Base-by-base conservation (phyloP, 768 basidiomycete species). In the Dacryopinax primogenitus region DNA sequence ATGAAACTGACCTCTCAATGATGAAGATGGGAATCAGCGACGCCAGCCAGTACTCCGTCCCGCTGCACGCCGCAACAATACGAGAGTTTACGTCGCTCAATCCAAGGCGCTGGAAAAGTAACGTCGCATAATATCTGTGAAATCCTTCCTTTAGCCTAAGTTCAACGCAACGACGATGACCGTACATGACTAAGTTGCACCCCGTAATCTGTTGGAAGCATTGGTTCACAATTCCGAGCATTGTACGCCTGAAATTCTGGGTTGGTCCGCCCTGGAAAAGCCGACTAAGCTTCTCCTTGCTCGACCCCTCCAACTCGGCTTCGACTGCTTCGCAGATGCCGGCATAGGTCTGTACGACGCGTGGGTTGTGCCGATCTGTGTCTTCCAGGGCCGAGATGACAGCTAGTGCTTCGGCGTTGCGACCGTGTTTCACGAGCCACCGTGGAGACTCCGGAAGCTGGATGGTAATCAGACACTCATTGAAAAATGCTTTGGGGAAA, bases 141-240 rank as follows among this genome's bases (percentile, higher is more conserved):
- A 32, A 23, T 18, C n/a, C 44, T 9, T 34, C 64, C 47, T 9
- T 34, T 63, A 64, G 62, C 72, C 72, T 34, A 76, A 28, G 72
- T 67, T 18, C 74, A 26, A 62, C 2, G 35, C 62, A 37, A n/a
- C 18, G 35, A 44, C 45, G 21, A 34, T 63, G 15, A 34, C 70
- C 69, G 62, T 66, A 86, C 1, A 83, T 85, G 71, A 86, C 84
- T 65, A 86, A 71, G 71, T 84, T 85, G 73, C 84, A 84, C 6
- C 84, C 84, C 3, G 83, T 82, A 33, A 86, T 84, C 75, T 86
- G 85, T 71, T 86, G 84, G 76, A 85, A 86, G 70, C 83, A 83
- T 69, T 86, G 85, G 58, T 81, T 80, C 58, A 80, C 73, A 23
- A 86, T 75, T 1, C 81, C 86, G 51, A 86, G 71, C 51, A 78